Base-by-base conservation (phyloP, 2,329 filamentous ascomycete genomes). In the Fusarium caatingaense region DNA sequence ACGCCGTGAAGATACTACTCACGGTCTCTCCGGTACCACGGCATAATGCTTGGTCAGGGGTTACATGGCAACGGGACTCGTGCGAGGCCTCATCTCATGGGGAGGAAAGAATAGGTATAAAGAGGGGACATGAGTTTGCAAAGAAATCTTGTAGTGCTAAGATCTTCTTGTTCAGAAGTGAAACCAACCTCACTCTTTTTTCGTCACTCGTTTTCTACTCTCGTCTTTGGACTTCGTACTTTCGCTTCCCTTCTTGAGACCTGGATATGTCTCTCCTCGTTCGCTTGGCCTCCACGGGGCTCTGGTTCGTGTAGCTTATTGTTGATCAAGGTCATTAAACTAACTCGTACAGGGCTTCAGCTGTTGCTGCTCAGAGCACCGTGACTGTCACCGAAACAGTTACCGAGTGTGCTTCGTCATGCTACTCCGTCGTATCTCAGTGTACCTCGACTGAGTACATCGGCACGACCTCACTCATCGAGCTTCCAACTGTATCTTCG, bases 321-420 rank as follows among this genome's bases (percentile, higher is more conserved):
- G 13, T 28, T 21, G 34, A 7, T 15, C 13, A 41, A 8, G n/a
- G 21, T n/a, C 16, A 32, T 28, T 3, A 12, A 13, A 23, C 30
- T 64, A 3, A 64, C 18, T 18, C 20, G 34, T 42, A 50, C 41
- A 80, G 78, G 51, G 72, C 71, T 5, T 60, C 67, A 34, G 32
- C 74, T 20, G 76, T 67, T 20, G 56, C 23, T 21, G 77, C 78
- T 8, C 67, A 72, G 30, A 69, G 71, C 6, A 77, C 78, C 5
- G 63, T 78, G 9, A 81, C 79, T 11, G 74, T 80, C 21, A 79
- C 77, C 10, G 69, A 72, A 56, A 79, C 78, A 4, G 68, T 77
- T 25, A 76, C 73, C 1, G 74, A 64, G 12, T 81, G 76, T 45
- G 74, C 76, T 2, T 65, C 74, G 25, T 71, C 64, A 16, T 75